phyloP scores from a whole-genome alignment of 306 rosid genomes.

The Prunus kanzakura region DNA sequence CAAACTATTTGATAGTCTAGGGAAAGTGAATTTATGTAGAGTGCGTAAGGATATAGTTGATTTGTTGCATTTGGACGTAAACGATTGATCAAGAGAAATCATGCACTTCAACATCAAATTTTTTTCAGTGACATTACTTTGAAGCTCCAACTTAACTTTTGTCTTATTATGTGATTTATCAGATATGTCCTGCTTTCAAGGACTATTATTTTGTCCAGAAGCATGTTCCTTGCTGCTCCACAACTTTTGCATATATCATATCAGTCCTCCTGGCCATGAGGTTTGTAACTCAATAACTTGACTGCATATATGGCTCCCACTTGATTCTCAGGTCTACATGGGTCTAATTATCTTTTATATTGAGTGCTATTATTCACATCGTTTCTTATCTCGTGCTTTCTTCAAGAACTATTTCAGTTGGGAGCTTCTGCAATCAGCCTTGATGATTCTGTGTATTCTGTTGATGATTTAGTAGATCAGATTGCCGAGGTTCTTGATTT shows the following conservation, averaged over 20 bases:
- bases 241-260: constrained; percentile 95
- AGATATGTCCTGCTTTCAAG: constrained; percentile 97
- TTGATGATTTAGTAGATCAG: constrained; percentile 95
- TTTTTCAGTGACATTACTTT: constrained; percentile 10
- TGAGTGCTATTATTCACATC: constrained; percentile 27
- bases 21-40: neutral
- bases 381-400: constrained; percentile 50
- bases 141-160: constrained; percentile 27
- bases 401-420: constrained; percentile 81
- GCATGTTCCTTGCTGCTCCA: constrained; percentile 84
- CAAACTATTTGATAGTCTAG: neutral
- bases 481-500: constrained; percentile 83
- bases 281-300: constrained; percentile 51
- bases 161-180: constrained; percentile 40
- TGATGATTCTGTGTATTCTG: constrained; percentile 63
- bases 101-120: neutral
- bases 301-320: constrained; percentile 15
- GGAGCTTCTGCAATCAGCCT: constrained; percentile 74
- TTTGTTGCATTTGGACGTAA: neutral
- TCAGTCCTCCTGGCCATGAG: constrained; percentile 99
- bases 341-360: constrained; percentile 7
- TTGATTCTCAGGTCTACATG: constrained; percentile 16
- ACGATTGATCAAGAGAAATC: constrained; percentile 6
- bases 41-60: neutral
- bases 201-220: constrained; percentile 89